Conservation (phyloP, 352 stramenopile genomes). For the Aphanomyces astaci region DNA sequence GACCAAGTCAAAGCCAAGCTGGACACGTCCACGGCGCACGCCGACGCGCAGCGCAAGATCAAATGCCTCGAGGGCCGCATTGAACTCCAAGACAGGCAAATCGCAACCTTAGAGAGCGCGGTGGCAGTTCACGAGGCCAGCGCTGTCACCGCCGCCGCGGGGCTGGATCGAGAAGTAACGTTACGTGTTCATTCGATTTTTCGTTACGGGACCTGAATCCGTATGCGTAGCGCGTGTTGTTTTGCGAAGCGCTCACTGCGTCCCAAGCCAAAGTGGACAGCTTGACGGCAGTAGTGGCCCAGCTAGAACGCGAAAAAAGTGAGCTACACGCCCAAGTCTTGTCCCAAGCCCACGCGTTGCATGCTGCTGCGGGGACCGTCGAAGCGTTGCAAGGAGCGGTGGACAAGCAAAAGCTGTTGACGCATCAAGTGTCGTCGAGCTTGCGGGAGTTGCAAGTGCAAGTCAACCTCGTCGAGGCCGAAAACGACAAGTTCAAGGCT, state of each 20-base stretch:
- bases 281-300: neutral
- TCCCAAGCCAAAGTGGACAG: neutral
- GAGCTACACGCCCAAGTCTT: neutral
- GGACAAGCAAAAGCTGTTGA: neutral
- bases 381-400: conserved; percentile 3
- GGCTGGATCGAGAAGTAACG: neutral
- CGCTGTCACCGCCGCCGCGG: neutral
- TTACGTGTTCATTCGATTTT: neutral
- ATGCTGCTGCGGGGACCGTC: neutral
- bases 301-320: neutral
- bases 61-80: neutral
- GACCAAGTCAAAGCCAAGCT: neutral
- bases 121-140: neutral
- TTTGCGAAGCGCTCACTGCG: conserved; percentile 14
- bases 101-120: neutral
- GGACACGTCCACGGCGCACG: neutral
- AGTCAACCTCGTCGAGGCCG: neutral
- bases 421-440: neutral
- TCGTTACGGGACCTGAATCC: no score
- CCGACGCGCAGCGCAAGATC: conserved; percentile 5
- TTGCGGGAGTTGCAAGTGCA: neutral
- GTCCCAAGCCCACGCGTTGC: neutral
- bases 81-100: conserved; percentile 3
- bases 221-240: conserved; percentile 3
- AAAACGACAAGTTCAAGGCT: conserved; percentile 6